Conservation (phyloP, 192 early-diverging fungal species). For the Coemansia sp. region DNA sequence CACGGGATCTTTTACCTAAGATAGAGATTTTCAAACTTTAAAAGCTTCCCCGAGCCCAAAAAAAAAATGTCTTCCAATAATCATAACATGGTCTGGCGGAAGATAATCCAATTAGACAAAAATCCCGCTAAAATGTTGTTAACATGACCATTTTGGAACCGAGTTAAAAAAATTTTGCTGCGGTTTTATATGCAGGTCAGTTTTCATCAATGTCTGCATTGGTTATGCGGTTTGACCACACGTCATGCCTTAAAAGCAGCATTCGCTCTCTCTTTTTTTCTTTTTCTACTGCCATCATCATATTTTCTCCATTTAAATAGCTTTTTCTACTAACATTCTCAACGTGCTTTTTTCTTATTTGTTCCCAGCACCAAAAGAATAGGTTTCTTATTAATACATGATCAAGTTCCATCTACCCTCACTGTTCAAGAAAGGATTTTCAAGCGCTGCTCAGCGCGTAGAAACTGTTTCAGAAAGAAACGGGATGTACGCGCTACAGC, state of each 20-base stretch:
- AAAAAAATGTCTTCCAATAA: slow-evolving; percentile 2
- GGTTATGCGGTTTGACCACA: too few species aligned
- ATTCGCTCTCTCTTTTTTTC: background rate
- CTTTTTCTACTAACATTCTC: too few species aligned
- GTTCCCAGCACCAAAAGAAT: too few species aligned
- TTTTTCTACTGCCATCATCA: background rate
- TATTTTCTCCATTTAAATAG: too few species aligned
- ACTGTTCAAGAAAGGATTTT: slow-evolving; percentile 14
- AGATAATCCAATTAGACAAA: background rate
- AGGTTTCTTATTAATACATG: slow-evolving; percentile 6
- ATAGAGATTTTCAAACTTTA: slow-evolving; percentile 3
- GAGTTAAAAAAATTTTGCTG: slow-evolving; percentile 6
- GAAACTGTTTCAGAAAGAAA: background rate
- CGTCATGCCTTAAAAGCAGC: too few species aligned
- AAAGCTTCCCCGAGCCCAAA: slow-evolving; percentile 10
- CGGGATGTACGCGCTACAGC: background rate
- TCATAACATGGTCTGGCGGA: background rate
- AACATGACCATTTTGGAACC: background rate
- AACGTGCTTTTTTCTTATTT: too few species aligned
- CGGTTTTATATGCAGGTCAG: background rate
- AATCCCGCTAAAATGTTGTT: background rate
- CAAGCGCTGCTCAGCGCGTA: background rate
- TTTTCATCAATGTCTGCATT: too few species aligned
- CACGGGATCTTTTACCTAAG: slow-evolving; percentile 12
- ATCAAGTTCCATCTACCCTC: slow-evolving; percentile 17